A percentile compares a stretch with the other conserved stretches of the same genome.
phyloP scores from a whole-genome alignment of 2,329 filamentous ascomycete genomes.

The Colletotrichum agaves region DNA sequence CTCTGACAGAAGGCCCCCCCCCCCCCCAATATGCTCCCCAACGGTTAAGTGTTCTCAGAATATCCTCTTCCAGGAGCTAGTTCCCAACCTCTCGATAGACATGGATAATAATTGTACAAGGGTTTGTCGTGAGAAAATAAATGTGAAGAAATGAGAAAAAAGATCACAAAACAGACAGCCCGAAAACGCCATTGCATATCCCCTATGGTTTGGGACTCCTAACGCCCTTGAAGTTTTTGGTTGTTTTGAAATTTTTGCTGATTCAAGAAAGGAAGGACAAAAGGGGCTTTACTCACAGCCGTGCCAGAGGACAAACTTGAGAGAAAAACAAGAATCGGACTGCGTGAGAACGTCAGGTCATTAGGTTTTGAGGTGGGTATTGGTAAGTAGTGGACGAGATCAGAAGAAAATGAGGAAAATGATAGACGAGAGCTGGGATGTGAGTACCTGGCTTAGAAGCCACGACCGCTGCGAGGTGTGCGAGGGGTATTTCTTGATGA shows the following conservation, averaged over 20 bases:
- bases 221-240: conserved; percentile 31
- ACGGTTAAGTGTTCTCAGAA: not conserved
- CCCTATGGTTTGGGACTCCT: not conserved
- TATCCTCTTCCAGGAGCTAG: not conserved
- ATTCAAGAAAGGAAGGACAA: not conserved
- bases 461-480: conserved; percentile 54
- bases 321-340: not conserved
- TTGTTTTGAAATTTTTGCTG: conserved; percentile 30
- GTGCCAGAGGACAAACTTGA: not conserved
- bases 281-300: not conserved
- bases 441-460: conserved; percentile 39
- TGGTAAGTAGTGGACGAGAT: conserved; percentile 6
- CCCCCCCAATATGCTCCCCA: not conserved
- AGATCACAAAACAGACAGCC: conserved; percentile 26
- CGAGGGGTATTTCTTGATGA: conserved; percentile 45
- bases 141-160: not conserved
- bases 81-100: conserved; percentile 39
- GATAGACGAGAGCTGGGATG: not conserved
- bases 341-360: conserved; percentile 39
- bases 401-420: not conserved
- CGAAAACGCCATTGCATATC: conserved; percentile 11
- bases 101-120: conserved; percentile 49
- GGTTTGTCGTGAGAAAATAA: conserved; percentile 36
- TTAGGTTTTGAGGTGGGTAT: conserved; percentile 39
- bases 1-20: not conserved